A percentile compares a stretch with the other conserved stretches of the same genome.
Evolutionary conservation across 768 basidiomycete species (phyloP).

Genomic region (Boletellus ananas): DNA sequence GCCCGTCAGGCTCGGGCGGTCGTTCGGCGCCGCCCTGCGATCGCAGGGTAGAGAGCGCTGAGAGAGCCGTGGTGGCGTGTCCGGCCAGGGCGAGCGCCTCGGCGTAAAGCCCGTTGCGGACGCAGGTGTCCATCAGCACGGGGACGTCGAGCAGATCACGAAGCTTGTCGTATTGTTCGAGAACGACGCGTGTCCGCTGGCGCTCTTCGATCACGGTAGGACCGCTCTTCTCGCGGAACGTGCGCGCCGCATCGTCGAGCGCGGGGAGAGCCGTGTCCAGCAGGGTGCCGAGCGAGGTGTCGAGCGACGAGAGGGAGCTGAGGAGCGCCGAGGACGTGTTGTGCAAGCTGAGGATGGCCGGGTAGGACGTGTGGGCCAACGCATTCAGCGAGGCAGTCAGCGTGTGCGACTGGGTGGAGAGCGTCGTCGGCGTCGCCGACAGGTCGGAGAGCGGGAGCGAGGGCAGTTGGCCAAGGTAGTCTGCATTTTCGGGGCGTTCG

Average conservation of each 20-base stretch:
- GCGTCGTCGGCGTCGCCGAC: slow-evolving; percentile 65
- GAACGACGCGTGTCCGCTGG: slow-evolving; percentile 73
- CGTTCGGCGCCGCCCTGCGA: slow-evolving; percentile 25
- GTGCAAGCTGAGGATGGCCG: slow-evolving; percentile 89
- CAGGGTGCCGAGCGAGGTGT: slow-evolving; percentile 67
- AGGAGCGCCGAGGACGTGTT: slow-evolving; percentile 70
- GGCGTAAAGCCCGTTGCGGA: slow-evolving; percentile 86
- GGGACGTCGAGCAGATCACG: slow-evolving; percentile 90
- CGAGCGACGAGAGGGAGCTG: slow-evolving; percentile 69
- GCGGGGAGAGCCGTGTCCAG: slow-evolving; percentile 66
- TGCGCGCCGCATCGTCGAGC: slow-evolving; percentile 66
- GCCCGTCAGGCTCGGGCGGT: slow-evolving; percentile 45
- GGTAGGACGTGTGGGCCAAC: slow-evolving; percentile 86
- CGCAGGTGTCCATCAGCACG: slow-evolving; percentile 86
- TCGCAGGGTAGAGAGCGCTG: slow-evolving; percentile 35
- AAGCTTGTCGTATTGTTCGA: slow-evolving; percentile 92
- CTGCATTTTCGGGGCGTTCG: slow-evolving; percentile 25
- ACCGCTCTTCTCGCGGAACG: slow-evolving; percentile 73
- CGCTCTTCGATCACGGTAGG: slow-evolving; percentile 66
- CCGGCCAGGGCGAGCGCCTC: slow-evolving; percentile 85
- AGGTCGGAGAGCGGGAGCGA: slow-evolving; percentile 64
- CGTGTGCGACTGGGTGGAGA: slow-evolving; percentile 82
- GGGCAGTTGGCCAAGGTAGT: slow-evolving; percentile 65
- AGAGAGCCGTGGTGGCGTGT: slow-evolving; percentile 57
- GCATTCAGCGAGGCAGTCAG: slow-evolving; percentile 87